Evolutionary conservation across 257 asterid genomes (phyloP).

Genomic region (Gardenia jasminoides): DNA sequence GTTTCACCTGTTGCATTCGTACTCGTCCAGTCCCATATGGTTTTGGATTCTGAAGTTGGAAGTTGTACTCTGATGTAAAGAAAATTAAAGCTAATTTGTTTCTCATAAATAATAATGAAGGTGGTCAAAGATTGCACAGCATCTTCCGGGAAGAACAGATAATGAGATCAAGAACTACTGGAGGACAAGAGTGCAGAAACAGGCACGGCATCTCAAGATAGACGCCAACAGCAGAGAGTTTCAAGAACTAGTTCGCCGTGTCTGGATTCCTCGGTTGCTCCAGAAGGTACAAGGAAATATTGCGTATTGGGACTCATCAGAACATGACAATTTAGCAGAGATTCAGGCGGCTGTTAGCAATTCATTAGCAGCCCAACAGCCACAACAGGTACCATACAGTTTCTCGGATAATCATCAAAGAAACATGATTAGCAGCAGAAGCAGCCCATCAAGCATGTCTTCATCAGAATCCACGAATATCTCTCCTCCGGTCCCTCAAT

Average conservation of each 20-base stretch:
- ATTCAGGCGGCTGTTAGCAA: background rate
- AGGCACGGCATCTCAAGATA: conserved; percentile 36
- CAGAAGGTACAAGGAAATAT: conserved; percentile 25
- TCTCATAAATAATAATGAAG: conserved; percentile 13
- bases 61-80: background rate
- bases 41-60: background rate
- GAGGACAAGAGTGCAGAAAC: conserved; percentile 44
- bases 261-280: conserved; percentile 39
- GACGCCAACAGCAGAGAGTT: conserved; percentile 33
- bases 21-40: too few species aligned
- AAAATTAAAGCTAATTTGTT: background rate
- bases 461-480: conserved; percentile 15
- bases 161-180: conserved; percentile 41
- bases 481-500: background rate
- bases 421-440: conserved; percentile 3
- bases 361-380: background rate
- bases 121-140: conserved; percentile 43
- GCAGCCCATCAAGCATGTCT: conserved; percentile 3
- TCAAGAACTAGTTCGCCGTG: conserved; percentile 26
- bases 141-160: conserved; percentile 43
- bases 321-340: too few species aligned
- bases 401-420: background rate
- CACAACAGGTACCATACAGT: background rate
- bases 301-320: background rate
- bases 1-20: too few species aligned